phyloP scores from a whole-genome alignment of 805 yeast genomes.

The Yamadazyma philogaea region DNA sequence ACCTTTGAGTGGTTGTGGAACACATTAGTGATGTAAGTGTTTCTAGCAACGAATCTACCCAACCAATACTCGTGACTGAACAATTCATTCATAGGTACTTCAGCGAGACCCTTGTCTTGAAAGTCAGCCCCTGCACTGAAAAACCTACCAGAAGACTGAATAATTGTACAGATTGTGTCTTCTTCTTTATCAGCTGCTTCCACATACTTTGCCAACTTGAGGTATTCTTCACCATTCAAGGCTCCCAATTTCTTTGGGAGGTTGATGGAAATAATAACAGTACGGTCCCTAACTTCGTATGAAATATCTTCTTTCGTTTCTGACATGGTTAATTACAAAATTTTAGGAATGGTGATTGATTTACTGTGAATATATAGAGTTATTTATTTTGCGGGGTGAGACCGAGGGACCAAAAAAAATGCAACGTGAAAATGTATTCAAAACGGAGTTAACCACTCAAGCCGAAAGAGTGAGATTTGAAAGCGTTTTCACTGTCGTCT shows the following conservation, averaged over 20 bases:
- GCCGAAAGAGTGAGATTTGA: no score
- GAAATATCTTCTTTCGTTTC: constrained; percentile 22
- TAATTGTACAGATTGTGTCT: constrained; percentile 58
- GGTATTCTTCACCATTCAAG: constrained; percentile 60
- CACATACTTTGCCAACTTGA: constrained; percentile 54
- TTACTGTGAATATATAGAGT: no score
- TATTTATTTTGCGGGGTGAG: constrained; percentile 8
- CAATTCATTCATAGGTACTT: constrained; percentile 28
- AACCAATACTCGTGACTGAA: constrained; percentile 48
- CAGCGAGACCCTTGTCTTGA: constrained; percentile 31
- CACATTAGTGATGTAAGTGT: constrained; percentile 63
- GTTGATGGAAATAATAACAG: constrained; percentile 63
- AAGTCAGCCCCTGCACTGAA: constrained; percentile 87
- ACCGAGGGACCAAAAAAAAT: no score
- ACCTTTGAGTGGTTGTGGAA: constrained; percentile 70
- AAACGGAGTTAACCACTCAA: no score
- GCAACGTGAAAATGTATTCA: no score
- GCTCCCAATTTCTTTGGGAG: constrained; percentile 65
- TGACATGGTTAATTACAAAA: neutral
- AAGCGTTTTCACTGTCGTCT: no score
- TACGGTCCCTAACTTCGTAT: constrained; percentile 44
- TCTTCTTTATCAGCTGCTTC: constrained; percentile 63
- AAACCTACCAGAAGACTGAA: constrained; percentile 69
- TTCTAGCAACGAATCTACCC: constrained; percentile 62
- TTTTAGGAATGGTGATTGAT: neutral